Percentiles rank a stretch among this genome's conserved stretches.
Conservation (phyloP, 108 stramenopile species). For the Skeletonema marinoi region DNA sequence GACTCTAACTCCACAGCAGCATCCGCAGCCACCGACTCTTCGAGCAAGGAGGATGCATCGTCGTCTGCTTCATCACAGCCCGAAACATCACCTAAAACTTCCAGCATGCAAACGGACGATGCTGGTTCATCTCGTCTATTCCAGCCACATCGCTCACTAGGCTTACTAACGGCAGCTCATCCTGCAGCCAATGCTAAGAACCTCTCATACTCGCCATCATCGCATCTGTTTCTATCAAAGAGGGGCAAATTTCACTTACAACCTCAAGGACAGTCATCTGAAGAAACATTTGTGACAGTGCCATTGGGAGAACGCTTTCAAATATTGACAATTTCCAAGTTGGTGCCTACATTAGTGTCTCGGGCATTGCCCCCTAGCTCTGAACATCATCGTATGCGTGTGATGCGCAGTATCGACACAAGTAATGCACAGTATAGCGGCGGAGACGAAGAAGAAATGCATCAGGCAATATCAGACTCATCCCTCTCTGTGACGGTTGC, state of each 20-base stretch:
- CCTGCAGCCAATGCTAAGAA: neutral
- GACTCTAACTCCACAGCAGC: constrained; percentile 13
- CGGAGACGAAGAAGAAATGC: constrained; percentile 29
- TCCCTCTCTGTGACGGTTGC: constrained; percentile 61
- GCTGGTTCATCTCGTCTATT: constrained; percentile 72
- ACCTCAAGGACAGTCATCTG: constrained; percentile 54
- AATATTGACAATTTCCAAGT: constrained; percentile 63
- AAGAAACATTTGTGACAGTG: constrained; percentile 59
- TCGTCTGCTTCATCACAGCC: neutral
- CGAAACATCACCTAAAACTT: neutral
- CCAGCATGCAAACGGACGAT: constrained; percentile 13
- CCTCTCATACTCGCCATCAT: neutral
- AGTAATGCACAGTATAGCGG: neutral
- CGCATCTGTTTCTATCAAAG: constrained; percentile 32
- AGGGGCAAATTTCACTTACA: constrained; percentile 62
- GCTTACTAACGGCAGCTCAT: constrained; percentile 43
- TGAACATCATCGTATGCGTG: constrained; percentile 9
- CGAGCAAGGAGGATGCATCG: neutral
- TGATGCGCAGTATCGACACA: neutral
- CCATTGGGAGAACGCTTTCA: constrained; percentile 83
- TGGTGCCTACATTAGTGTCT: constrained; percentile 77
- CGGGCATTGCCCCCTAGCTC: constrained; percentile 54
- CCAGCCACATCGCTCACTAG: constrained; percentile 71
- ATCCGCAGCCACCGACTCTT: constrained; percentile 6
- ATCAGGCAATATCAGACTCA: constrained; percentile 72